A percentile compares a stretch with the other conserved stretches of the same genome.
These are phyloP conservation scores for Candolleomyces efflorescens DNA, from an alignment of 768 basidiomycete genomes.

Conservation along the genomic window DNA sequence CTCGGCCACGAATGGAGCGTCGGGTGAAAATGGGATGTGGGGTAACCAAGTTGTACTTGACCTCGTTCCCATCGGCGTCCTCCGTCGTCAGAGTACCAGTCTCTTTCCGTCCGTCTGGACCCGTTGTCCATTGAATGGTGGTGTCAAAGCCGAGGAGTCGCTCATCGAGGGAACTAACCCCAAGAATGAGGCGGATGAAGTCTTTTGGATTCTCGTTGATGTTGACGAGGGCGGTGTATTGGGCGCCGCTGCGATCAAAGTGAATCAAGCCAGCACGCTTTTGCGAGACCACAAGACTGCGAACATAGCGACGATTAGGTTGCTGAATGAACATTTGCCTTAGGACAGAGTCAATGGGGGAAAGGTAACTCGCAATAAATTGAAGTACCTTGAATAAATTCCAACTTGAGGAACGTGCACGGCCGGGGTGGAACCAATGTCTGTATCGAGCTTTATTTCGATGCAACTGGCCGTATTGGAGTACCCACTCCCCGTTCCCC, in stretches of 20 bases:
- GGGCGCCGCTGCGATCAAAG: neutral
- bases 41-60: neutral
- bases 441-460: neutral
- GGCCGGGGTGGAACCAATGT: no score
- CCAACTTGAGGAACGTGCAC: neutral
- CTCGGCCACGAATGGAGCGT: neutral
- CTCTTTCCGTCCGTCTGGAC: neutral
- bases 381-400: neutral
- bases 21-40: neutral
- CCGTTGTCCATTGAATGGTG: neutral
- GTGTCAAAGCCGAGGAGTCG: neutral
- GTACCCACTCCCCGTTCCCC: neutral
- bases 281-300: neutral
- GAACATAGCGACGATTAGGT: neutral
- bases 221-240: neutral
- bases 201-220: neutral
- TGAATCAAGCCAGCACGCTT: neutral
- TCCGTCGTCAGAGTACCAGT: neutral
- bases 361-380: neutral
- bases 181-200: neutral
- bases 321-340: neutral
- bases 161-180: neutral
- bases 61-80: neutral
- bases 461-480: neutral
- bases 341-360: neutral